Conservation (phyloP, 352 stramenopile species). For the Globisporangium sylvaticum region DNA sequence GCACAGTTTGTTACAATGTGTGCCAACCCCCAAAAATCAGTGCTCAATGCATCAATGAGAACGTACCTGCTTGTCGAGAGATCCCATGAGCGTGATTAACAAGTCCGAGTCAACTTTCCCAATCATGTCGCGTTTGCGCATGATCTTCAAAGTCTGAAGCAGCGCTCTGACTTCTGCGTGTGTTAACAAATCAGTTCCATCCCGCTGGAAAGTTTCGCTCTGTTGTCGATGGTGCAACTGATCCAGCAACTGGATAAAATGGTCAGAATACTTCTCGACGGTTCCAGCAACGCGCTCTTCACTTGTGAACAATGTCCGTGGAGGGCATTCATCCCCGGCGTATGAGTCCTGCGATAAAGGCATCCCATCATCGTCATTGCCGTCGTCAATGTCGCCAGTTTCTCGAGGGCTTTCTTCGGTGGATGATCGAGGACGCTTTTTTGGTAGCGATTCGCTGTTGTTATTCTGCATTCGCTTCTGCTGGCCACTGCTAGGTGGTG, state of each 20-base stretch:
- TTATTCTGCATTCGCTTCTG: slow-evolving; percentile 12
- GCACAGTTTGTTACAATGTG: neutral
- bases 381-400: slow-evolving; percentile 8
- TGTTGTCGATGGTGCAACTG: slow-evolving; percentile 33
- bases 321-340: slow-evolving; percentile 24
- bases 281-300: slow-evolving; percentile 50
- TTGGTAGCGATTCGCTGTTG: slow-evolving; percentile 4
- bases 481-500: neutral
- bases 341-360: slow-evolving; percentile 17
- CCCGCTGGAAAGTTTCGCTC: slow-evolving; percentile 21
- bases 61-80: slow-evolving; percentile 56
- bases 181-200: slow-evolving; percentile 42
- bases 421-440: slow-evolving; percentile 18
- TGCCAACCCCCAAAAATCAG: neutral
- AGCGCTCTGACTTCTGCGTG: slow-evolving; percentile 55
- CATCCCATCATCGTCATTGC: slow-evolving; percentile 1
- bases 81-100: slow-evolving; percentile 47
- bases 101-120: slow-evolving; percentile 47
- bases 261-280: slow-evolving; percentile 64
- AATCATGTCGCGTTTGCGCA: slow-evolving; percentile 64
- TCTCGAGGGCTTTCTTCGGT: slow-evolving; percentile 12
- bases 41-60: neutral
- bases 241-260: slow-evolving; percentile 40
- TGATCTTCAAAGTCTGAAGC: slow-evolving; percentile 58
- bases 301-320: slow-evolving; percentile 40